These are phyloP conservation scores for Erysimum cheiri DNA, from an alignment of 441 rosid species.

Conservation along the genomic window DNA sequence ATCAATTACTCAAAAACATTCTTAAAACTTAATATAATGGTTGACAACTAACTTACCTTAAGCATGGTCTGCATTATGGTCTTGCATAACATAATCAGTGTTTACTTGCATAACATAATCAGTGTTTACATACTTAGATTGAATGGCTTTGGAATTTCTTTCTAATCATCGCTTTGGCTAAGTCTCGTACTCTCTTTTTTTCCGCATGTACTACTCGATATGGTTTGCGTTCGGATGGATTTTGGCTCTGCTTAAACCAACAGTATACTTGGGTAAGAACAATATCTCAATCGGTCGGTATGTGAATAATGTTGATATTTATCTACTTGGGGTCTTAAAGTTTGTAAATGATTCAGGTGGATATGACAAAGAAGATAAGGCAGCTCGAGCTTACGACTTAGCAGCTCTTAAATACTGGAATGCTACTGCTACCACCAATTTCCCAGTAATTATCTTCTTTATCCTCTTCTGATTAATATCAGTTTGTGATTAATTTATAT, in stretches of 20 bases:
- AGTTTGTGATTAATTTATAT: neutral
- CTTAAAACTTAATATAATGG: neutral
- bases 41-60: neutral
- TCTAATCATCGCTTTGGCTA: slow-evolving; percentile 12
- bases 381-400: slow-evolving; percentile 93
- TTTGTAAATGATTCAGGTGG: slow-evolving; percentile 61
- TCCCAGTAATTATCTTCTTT: slow-evolving; percentile 56
- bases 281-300: neutral
- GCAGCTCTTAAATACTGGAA: slow-evolving; percentile 98
- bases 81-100: neutral
- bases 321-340: neutral
- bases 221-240: slow-evolving; percentile 16
- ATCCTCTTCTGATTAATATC: neutral
- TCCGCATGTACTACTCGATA: neutral
- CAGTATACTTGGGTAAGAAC: slow-evolving; percentile 46
- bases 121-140: neutral
- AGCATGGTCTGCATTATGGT: neutral
- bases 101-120: no score
- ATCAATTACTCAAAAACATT: neutral
- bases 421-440: slow-evolving; percentile 86
- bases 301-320: slow-evolving; percentile 24
- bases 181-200: neutral
- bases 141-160: neutral
- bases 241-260: slow-evolving; percentile 32
- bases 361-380: slow-evolving; percentile 96